Evolutionary conservation across 2,329 filamentous ascomycete species (phyloP), one percentile per base, ranked within the genome.

Genomic region (Fusarium haematococcum): DNA sequence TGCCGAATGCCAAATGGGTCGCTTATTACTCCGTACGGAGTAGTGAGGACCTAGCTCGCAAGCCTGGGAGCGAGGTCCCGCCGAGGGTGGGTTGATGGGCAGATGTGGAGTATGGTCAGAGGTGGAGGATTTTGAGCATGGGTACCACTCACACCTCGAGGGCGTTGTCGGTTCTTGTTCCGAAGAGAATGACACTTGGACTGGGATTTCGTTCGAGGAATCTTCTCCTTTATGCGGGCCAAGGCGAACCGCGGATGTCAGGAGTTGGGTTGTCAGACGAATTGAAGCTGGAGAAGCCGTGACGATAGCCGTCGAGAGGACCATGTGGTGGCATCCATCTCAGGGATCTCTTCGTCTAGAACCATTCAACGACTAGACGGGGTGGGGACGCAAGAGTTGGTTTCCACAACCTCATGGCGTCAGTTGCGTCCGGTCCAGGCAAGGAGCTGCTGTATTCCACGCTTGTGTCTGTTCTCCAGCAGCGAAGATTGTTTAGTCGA

Each of bases 21-120:
- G 77, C 77, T 78, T 78, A 74, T 72, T 77, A 58, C 73, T 75
- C 71, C 71, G 64, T 74, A 74, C 60, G 73, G 75, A 72, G 75
- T 73, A 76, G 74, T 67, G 59, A 70, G 61, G 69, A 68, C 71
- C 69, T 79, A 78, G 75, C 67, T 69, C 64, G 54, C 58, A 74
- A 67, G 69, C 69, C 76, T 77, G 69, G 30, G 73, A 78, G 76
- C 77, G 75, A 79, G 73, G 77, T 79, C 77, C 77, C 77, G 77
- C 77, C 77, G 77, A 79, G 68, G 77, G 75, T 75, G 77, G 76
- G 75, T 79, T 71, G 76, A 76, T 74, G 75, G 71, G 75, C 73
- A 79, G 77, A 78, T 77, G 77, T 77, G 77, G 77, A 78, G 73
- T 68, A 73, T 70, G 73, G 73, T 70, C 75, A 75, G 70, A 75